Percentiles rank a stretch among this genome's conserved stretches.
Conservation (phyloP, 179 eudicot genomes). For the Beta corolliflora region DNA sequence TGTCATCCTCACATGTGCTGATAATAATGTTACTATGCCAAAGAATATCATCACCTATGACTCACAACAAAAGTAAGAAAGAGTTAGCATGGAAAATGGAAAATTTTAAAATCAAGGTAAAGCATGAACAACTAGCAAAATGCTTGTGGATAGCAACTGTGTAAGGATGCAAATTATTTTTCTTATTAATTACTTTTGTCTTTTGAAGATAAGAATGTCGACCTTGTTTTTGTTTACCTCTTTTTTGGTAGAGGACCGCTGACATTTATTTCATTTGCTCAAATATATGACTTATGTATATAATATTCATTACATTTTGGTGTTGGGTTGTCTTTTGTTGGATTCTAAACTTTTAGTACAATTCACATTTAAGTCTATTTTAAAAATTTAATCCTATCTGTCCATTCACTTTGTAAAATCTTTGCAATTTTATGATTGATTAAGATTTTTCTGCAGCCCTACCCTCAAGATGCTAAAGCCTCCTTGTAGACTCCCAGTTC, state of each 20-base stretch:
- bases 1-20: neutral
- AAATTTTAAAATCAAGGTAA: neutral
- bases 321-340: too few relatives aligned
- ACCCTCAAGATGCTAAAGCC: conserved; percentile 1
- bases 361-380: neutral
- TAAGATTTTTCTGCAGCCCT: neutral
- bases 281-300: too few relatives aligned
- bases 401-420: neutral
- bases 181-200: neutral
- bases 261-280: too few relatives aligned
- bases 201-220: too few relatives aligned
- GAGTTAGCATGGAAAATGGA: neutral
- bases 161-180: neutral
- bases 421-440: neutral
- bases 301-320: too few relatives aligned
- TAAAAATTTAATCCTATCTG: neutral
- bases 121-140: neutral
- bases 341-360: too few relatives aligned
- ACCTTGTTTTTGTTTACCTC: too few relatives aligned
- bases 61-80: neutral
- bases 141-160: neutral
- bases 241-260: too few relatives aligned
- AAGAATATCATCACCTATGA: neutral
- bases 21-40: neutral
- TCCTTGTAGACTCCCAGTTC: neutral